phyloP scores from a whole-genome alignment of 225 moss, liverwort and hornwort genomes.

The Antitrichia curtipendula region DNA sequence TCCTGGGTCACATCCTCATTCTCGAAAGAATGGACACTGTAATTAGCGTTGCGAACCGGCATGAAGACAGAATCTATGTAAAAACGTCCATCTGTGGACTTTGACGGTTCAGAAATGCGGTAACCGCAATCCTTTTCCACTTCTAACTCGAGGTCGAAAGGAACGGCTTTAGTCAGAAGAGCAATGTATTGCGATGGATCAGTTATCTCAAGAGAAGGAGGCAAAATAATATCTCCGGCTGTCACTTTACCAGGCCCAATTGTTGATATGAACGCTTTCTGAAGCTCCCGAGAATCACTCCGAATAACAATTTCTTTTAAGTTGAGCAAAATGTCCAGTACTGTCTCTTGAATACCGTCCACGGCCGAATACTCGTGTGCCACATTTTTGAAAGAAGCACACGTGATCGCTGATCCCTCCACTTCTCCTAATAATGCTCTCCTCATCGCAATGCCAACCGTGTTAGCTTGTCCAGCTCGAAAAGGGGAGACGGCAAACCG shows the following conservation, averaged over 20 bases:
- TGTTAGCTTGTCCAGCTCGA: slow-evolving; percentile 13
- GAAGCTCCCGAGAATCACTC: slow-evolving; percentile 10
- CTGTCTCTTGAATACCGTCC: slow-evolving; percentile 9
- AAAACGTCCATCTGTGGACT: slow-evolving; percentile 11
- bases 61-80: slow-evolving; percentile 31
- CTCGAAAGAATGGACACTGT: slow-evolving; percentile 33
- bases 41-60: slow-evolving; percentile 39
- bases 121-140: slow-evolving; percentile 22
- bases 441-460: slow-evolving; percentile 9
- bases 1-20: slow-evolving; percentile 23
- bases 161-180: slow-evolving; percentile 10
- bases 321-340: slow-evolving; percentile 15
- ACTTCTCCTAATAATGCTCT: slow-evolving; percentile 17
- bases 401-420: slow-evolving; percentile 9
- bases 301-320: slow-evolving; percentile 21
- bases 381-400: slow-evolving; percentile 1
- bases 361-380: neutral
- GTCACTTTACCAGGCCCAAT: slow-evolving; percentile 31
- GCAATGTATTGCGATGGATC: slow-evolving; percentile 31
- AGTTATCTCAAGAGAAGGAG: slow-evolving; percentile 9
- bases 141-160: slow-evolving; percentile 19
- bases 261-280: slow-evolving; percentile 14
- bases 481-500: slow-evolving; percentile 13
- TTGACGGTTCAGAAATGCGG: slow-evolving; percentile 8
- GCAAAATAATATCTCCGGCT: slow-evolving; percentile 18